These are phyloP conservation scores for Sclerotinia trifoliorum DNA, from an alignment of 2,329 filamentous ascomycete genomes.

Conservation along the genomic window DNA sequence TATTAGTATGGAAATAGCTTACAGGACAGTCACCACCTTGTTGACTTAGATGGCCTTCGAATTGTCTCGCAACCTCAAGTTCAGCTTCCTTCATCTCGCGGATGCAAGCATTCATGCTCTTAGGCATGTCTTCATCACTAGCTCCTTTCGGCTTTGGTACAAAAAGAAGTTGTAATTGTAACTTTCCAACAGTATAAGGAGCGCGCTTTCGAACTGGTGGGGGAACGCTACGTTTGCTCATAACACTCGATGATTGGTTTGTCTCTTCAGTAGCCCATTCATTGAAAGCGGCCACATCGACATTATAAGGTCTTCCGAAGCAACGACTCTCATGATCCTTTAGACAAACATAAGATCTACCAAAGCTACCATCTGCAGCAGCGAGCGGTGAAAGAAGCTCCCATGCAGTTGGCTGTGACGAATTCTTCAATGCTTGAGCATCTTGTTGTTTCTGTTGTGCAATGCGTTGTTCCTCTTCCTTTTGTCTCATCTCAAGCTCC, in stretches of 20 bases:
- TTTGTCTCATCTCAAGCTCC: conserved; percentile 81
- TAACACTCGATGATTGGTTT: conserved; percentile 76
- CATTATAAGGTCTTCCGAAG: conserved; percentile 82
- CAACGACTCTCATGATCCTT: conserved; percentile 88
- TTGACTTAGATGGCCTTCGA: conserved; percentile 88
- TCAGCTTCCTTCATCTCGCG: conserved; percentile 91
- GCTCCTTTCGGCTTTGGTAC: conserved; percentile 87
- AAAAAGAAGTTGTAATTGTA: conserved; percentile 91
- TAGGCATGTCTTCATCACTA: conserved; percentile 94
- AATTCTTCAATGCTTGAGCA: conserved; percentile 60
- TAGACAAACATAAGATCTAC: conserved; percentile 86
- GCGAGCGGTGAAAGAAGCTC: conserved; percentile 84
- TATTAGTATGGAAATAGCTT: conserved; percentile 47
- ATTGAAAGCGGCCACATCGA: conserved; percentile 94
- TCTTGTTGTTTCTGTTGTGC: conserved; percentile 62
- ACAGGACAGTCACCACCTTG: conserved; percentile 97
- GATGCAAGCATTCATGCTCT: conserved; percentile 97
- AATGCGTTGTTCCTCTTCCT: conserved; percentile 76
- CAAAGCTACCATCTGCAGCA: conserved; percentile 90
- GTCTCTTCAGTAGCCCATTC: conserved; percentile 94
- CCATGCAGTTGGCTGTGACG: conserved; percentile 70
- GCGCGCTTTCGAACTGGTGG: conserved; percentile 73
- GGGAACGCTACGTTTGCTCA: conserved; percentile 78
- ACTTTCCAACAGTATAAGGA: conserved; percentile 94
- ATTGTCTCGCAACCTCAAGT: conserved; percentile 71